phyloP scores from a whole-genome alignment of 495 filamentous ascomycete species.

The Xylaria longipes region DNA sequence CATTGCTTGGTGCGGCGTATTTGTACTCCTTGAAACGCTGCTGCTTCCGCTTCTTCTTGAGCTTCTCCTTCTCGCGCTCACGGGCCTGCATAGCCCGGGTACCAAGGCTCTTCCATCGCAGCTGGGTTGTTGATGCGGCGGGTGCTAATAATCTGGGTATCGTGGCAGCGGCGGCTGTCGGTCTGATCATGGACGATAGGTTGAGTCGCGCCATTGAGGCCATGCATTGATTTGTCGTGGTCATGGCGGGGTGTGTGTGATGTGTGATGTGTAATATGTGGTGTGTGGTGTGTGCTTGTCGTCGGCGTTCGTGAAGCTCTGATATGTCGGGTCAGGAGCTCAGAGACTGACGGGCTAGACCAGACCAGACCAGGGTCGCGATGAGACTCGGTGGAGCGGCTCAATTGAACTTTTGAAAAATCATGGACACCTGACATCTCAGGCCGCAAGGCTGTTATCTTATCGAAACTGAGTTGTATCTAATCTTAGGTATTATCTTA shows the following conservation, averaged over 20 bases:
- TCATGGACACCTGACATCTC: conserved; percentile 17
- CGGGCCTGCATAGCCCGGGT: conserved; percentile 44
- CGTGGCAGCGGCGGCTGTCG: conserved; percentile 31
- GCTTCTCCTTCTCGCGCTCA: conserved; percentile 62
- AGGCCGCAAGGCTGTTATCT: conserved; percentile 24
- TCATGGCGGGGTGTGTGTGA: conserved; percentile 39
- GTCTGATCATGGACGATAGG: conserved; percentile 42
- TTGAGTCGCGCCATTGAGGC: conserved; percentile 64
- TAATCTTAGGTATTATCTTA: conserved; percentile 14
- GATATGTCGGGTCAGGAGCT: conserved; percentile 25
- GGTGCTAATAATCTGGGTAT: conserved; percentile 53
- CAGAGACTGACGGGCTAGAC: conserved; percentile 24
- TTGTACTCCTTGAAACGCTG: conserved; percentile 66
- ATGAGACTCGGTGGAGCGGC: conserved; percentile 12
- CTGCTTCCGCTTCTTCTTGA: conserved; percentile 73
- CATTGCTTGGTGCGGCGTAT: conserved; percentile 66
- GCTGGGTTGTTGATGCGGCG: conserved; percentile 35
- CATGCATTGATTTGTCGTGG: conserved; percentile 58
- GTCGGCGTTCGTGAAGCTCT: conserved; percentile 18
- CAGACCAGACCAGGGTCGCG: conserved; percentile 3
- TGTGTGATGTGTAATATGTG: background rate
- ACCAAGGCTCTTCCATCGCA: conserved; percentile 49
- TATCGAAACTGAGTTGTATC: background rate
- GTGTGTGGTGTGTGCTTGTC: conserved; percentile 13
- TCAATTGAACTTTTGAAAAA: conserved; percentile 15